A percentile compares a stretch with the other conserved stretches of the same genome.
These are phyloP conservation scores for Psilocybe cyanescens DNA, from an alignment of 768 basidiomycete species.

Conservation along the genomic window DNA sequence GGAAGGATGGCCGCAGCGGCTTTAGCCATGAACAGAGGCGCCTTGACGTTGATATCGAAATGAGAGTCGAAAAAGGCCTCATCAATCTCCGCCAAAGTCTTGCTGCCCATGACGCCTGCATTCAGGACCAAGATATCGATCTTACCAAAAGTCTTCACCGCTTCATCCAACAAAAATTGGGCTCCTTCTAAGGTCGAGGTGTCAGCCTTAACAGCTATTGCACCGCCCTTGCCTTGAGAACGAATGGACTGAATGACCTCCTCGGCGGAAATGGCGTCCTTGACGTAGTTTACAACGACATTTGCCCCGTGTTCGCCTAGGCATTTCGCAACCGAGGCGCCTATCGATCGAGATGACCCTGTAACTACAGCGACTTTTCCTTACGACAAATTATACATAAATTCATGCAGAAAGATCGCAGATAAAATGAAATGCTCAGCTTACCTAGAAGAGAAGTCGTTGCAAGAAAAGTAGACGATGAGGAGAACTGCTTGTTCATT, in stretches of 20 bases:
- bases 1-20: slow-evolving; percentile 45
- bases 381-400: slow-evolving; percentile 8
- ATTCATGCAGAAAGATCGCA: neutral
- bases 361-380: slow-evolving; percentile 65
- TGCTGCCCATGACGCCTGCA: slow-evolving; percentile 59
- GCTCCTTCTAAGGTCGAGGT: slow-evolving; percentile 52
- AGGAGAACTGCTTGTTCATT: slow-evolving; percentile 21
- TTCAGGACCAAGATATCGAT: slow-evolving; percentile 65
- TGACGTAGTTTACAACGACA: slow-evolving; percentile 61
- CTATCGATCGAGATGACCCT: slow-evolving; percentile 63
- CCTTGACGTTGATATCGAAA: slow-evolving; percentile 61
- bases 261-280: slow-evolving; percentile 42
- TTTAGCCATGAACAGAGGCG: slow-evolving; percentile 58
- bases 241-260: slow-evolving; percentile 53
- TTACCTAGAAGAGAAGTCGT: slow-evolving; percentile 32
- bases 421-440: neutral
- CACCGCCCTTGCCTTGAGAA: slow-evolving; percentile 44
- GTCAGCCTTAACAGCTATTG: slow-evolving; percentile 57
- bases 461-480: slow-evolving; percentile 27
- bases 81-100: slow-evolving; percentile 50
- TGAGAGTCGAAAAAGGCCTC: slow-evolving; percentile 56
- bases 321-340: slow-evolving; percentile 54
- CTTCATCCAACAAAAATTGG: slow-evolving; percentile 47
- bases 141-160: slow-evolving; percentile 50
- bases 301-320: slow-evolving; percentile 61